Evolutionary conservation across 495 filamentous ascomycete genomes (phyloP).

Genomic region (Extremus antarcticus): DNA sequence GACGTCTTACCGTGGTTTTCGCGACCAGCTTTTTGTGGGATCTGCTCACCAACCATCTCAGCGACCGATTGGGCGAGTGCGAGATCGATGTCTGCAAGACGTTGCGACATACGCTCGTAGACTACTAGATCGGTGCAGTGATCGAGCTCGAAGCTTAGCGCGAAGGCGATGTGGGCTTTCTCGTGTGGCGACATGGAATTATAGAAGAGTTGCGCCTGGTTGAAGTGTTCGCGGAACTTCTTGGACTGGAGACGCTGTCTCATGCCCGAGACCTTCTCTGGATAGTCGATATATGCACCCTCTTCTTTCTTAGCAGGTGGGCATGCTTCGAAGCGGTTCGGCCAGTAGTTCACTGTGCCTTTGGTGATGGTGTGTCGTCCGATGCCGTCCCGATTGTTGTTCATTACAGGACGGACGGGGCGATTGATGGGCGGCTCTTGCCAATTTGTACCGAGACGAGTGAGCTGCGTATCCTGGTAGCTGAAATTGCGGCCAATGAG

Average conservation of each 20-base stretch:
- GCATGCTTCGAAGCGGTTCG: constrained; percentile 59
- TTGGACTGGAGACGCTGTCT: constrained; percentile 58
- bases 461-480: constrained; percentile 79
- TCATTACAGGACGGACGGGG: constrained; percentile 67
- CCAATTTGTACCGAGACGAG: constrained; percentile 74
- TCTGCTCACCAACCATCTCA: constrained; percentile 53
- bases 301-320: constrained; percentile 49
- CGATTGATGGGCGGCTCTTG: constrained; percentile 78
- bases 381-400: constrained; percentile 67
- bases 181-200: constrained; percentile 67
- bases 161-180: constrained; percentile 56
- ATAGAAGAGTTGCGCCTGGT: constrained; percentile 66
- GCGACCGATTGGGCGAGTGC: constrained; percentile 60
- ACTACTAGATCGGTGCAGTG: constrained; percentile 82
- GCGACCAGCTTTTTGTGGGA: constrained; percentile 38
- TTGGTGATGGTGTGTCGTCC: constrained; percentile 51
- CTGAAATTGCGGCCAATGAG: constrained; percentile 78
- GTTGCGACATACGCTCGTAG: constrained; percentile 59
- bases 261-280: constrained; percentile 53
- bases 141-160: constrained; percentile 74
- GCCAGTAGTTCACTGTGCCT: constrained; percentile 81
- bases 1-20: constrained; percentile 59
- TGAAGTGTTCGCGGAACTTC: constrained; percentile 76
- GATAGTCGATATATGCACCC: constrained; percentile 59
- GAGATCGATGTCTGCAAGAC: constrained; percentile 63